These are phyloP conservation scores for Porodaedalea pini DNA, from an alignment of 1,284 basidiomycete genomes.

Conservation along the genomic window DNA sequence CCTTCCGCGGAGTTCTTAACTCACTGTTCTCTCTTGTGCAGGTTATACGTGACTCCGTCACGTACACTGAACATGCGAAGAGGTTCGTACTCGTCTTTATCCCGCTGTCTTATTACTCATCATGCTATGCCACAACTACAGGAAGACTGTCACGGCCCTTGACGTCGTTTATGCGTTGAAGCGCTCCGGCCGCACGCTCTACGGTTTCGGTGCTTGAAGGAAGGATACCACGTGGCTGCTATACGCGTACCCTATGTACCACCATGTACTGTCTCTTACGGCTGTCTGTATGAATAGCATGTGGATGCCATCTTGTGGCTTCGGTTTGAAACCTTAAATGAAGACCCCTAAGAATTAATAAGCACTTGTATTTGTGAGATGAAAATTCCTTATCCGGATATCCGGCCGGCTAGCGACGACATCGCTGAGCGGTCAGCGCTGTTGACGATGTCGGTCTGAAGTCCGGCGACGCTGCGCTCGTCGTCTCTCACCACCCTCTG, in stretches of 20 bases:
- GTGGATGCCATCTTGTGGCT: neutral
- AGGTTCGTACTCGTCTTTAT: conserved; percentile 35
- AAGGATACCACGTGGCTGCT: neutral
- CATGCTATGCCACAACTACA: conserved; percentile 23
- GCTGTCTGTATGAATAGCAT: conserved; percentile 6
- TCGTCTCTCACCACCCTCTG: neutral
- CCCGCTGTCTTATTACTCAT: conserved; percentile 6
- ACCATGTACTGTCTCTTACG: neutral
- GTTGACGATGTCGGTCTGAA: neutral
- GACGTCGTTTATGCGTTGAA: conserved; percentile 83
- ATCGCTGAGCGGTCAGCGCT: neutral
- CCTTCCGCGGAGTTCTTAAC: conserved; percentile 6
- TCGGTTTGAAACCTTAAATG: neutral
- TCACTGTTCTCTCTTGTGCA: conserved; percentile 22
- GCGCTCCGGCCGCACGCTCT: conserved; percentile 75
- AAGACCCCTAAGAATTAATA: neutral
- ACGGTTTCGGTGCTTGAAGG: conserved; percentile 69
- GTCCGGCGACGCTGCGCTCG: conserved; percentile 1
- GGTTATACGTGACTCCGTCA: conserved; percentile 81
- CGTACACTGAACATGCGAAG: conserved; percentile 87
- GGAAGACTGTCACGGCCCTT: conserved; percentile 81
- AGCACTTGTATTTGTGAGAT: neutral
- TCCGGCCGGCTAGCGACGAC: neutral
- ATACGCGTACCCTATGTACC: conserved; percentile 4
- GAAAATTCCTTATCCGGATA: neutral